Evolutionary conservation across 2,329 filamentous ascomycete species (phyloP), one percentile per base, ranked within the genome.

Genomic region (Claviceps sp.): DNA sequence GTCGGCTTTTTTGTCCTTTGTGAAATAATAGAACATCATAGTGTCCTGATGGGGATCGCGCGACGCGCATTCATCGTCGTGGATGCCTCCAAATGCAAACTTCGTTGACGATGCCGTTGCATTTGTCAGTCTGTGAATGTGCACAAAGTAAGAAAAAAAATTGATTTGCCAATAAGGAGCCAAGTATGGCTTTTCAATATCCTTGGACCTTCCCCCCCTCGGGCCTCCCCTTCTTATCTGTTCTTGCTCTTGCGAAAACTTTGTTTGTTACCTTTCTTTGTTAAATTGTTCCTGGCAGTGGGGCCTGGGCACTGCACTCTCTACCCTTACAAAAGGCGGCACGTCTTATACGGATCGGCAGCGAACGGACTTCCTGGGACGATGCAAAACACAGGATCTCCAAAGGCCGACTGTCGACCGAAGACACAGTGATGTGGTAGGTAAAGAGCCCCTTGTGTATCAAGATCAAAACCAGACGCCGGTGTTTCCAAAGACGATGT

Each of bases 391-490:
- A 68, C 63, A 11, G 8, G 1, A 48, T 80, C 73, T 5, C 63
- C 60, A 61, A 80, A 81, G 0, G 78, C 77, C 0, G 74, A 75
- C 22, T 22, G 22, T 22, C 22, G 22, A 22, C 22, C 22, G 22
- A 22, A 2, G 22, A 22, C 0, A 79, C 74, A 56, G 80, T 79
- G 62, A 75, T 80, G 45, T 64, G 68, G 53, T 65, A 73, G 0
- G 80, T 82, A 60, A 84, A 84, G 0, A 78, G 77, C 0, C 81
- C 81, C 62, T 83, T 72, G 54, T 77, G 71, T 13, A 85, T 64
- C 30, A 30, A 30, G 30, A 57, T 84, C 80, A 58, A 82, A 84
- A 2, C 80, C 75, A 24, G 37, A 70, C 71, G 26, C 80, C 80
- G 0, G 78, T 81, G 63, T 84, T 84, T 55, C 74, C 72, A 55